Percentiles rank a stretch among this genome's conserved stretches.
Conservation (phyloP, 805 yeast genomes). For the Candida parachauliodes region DNA sequence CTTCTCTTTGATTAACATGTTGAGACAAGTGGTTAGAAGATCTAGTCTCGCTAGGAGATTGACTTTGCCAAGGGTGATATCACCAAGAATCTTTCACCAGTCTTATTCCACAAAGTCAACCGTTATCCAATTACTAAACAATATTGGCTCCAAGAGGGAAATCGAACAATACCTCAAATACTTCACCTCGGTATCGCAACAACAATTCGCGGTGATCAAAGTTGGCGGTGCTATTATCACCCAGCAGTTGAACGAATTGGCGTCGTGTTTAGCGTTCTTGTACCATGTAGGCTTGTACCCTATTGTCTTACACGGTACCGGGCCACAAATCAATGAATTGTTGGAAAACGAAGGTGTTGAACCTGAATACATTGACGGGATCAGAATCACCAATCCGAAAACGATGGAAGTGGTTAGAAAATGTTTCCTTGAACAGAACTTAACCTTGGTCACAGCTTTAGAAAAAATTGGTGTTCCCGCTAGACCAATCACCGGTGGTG, state of each 20-base stretch:
- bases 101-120: conserved; percentile 78
- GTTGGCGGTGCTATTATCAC: conserved; percentile 99
- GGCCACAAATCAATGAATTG: conserved; percentile 95
- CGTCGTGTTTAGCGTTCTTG: conserved; percentile 90
- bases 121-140: conserved; percentile 89
- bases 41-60: conserved; percentile 4
- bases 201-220: conserved; percentile 96
- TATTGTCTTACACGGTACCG: conserved; percentile 95
- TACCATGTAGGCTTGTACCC: conserved; percentile 98
- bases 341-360: conserved; percentile 92
- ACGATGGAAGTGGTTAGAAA: conserved; percentile 96
- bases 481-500: conserved; percentile 97
- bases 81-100: not conserved
- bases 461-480: conserved; percentile 98
- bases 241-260: conserved; percentile 87
- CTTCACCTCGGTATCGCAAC: conserved; percentile 93
- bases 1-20: conserved; percentile 11
- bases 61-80: not conserved
- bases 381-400: conserved; percentile 88
- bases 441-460: conserved; percentile 90
- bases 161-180: conserved; percentile 96
- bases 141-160: conserved; percentile 95
- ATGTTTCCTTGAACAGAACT: conserved; percentile 93
- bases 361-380: conserved; percentile 95
- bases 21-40: conserved; percentile 16